Evolutionary conservation across 345 rosid species (phyloP), one percentile per base, ranked within the genome.

Genomic region (Litchi chinensis): DNA sequence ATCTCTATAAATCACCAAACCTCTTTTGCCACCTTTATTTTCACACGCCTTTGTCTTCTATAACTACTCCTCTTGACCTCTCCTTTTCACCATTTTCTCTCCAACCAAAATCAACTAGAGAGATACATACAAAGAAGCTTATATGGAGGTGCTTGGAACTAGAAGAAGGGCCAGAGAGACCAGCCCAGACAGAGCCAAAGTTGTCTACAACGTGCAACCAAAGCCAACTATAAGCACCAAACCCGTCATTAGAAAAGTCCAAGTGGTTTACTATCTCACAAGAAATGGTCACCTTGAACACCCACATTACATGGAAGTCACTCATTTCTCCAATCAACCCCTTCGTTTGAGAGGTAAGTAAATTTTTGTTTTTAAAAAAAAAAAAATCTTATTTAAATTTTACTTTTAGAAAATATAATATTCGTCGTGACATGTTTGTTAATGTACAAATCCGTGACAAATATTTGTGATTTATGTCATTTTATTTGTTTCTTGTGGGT

Each of bases 281-380:
- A 87, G 98, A 83, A 91, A 93, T 79, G 98, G 98, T 52, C 95
- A 88, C 41, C 97, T 95, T 65, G 97, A 95, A 73, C 98, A 95
- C 56, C 98, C 98, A 57, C 98, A 95, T 79, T 93, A 82, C 86
- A 88, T 95, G 85, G 98, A 95, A 84, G 90, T 95, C 70, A 59
- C 91, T 70, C 87, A 78, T 82, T 87, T 89, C 21, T 81, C 89
- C 81, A 81, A 88, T 79, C 95, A 89, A 21, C 95, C 87, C 44
- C 98, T 95, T 80, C 95, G 98, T 76, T 82, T 95, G 80, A 88
- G 79, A 91, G 98, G 98, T 91, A 71, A 71, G 32, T 32, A 32
- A 32, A 32, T 32, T 32, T 3, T 32, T 32, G 37, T 32, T 32
- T 26, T 26, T n/a, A 28, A 28, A 28, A 1, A 2, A 32, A 32